Base-by-base conservation (phyloP, 108 stramenopile species). In the Mayamaea pseudoterrestris region DNA sequence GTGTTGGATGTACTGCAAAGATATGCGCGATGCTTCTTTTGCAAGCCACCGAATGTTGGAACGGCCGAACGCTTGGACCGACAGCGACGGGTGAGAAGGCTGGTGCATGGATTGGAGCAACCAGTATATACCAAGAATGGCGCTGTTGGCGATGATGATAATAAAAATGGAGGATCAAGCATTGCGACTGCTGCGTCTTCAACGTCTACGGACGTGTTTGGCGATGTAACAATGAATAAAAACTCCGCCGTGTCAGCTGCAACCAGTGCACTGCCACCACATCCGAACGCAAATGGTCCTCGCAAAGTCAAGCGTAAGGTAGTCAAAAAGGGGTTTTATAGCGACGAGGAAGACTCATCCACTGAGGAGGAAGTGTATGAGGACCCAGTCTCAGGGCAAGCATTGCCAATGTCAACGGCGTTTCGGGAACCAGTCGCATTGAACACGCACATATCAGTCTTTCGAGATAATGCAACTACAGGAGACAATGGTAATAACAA, bases 251-350 rank as follows among this genome's bases (percentile, higher is more conserved):
- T n/a, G n/a, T n/a, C n/a, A 17, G 24, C 41, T 5, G 42, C 16
- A 42, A 56, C 20, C 44, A 32, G 29, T 36, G 50, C 50, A 18
- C 18, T 51, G 24, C 50, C 50, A 36, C 34, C 50, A 14, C 50
- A 55, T 55, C 26, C 48, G 26, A 36, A 3, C 20, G 17, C 18
- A 27, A 42, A 18, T 39, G 28, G 47, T 13, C 39, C 41, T 11
- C 36, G 37, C 12, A 76, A 70, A 52, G 52, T 75, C 29, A 90
- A 77, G 49, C 75, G 90, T 13, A 74, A 86, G 4, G 90, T 86
- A 20, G 83, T 93, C 29, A 75, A 81, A 27, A 91, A 90, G 53
- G 94, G 86, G 35, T 98, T 98, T 55, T 98, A 98, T 74, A 89
- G 85, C 18, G 91, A 93, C 49, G 97, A 98, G 63, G 94, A 96